Evolutionary conservation across 2,329 filamentous ascomycete genomes (phyloP), one percentile per base, ranked within the genome.

Genomic region (Pseudogymnoascus sp.): DNA sequence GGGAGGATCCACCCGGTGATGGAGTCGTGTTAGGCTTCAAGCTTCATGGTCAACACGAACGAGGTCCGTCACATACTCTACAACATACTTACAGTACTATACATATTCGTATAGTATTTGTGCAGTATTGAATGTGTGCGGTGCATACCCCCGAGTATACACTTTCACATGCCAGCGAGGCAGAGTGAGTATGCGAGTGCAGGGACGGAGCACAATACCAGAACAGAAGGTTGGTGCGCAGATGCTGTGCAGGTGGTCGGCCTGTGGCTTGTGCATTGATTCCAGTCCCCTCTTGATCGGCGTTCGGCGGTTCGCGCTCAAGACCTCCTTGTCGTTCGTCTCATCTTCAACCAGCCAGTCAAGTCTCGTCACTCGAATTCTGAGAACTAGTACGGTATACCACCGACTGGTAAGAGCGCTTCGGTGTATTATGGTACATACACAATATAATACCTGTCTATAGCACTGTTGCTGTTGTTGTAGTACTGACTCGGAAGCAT

Each of bases 151-250:
- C n/a, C n/a, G 9, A 53, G 46, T 31, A 56, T 33, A 33, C 26
- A 19, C 26, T 56, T 56, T 56, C 46, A 56, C 46, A 56, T 56
- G 46, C 26, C n/a, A 56, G 26, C 46, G 26, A 56, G 46, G 46
- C 29, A 3, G n/a, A 56, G 4, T 17, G 23, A 11, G 7, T 17
- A 31, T 53, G 26, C 46, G 15, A n/a, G n/a, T 11, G 17, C 26
- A 53, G 23, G 23, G 26, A 17, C 26, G 26, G 46, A 29, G 46
- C 23, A 53, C 15, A 17, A 4, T 31, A 31, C 46, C 7, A 31
- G 46, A 53, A 19, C 26, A 53, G 46, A 19, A 33, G 26, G 26
- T 19, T 31, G n/a, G 26, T 31, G 26, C 26, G 46, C 26, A 56
- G 46, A 33, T 56, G 46, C 31, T 53, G 46, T 53, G 23, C 15